Evolutionary conservation across 2,329 filamentous ascomycete species (phyloP), one percentile per base, ranked within the genome.

Genomic region (Beauveria brongniartii): DNA sequence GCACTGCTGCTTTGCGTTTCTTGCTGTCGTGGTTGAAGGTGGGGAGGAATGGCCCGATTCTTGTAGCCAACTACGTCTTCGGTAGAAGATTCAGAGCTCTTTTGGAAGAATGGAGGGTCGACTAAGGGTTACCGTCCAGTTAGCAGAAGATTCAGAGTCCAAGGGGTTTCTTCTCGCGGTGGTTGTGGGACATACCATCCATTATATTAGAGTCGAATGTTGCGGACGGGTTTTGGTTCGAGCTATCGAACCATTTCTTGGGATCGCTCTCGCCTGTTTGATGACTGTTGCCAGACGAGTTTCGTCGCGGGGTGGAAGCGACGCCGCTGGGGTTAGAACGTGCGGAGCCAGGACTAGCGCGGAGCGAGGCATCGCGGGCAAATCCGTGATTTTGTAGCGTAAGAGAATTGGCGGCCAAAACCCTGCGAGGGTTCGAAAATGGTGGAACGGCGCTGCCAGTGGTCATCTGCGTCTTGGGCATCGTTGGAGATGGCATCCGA

Each of bases 1-100:
- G 83, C 85, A 55, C 86, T 87, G 69, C 84, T 90, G 68, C 74
- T 83, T 22, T 73, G 82, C 3, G 75, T 74, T 43, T 70, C 62
- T 0, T 69, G 43, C 10, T 18, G 40, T 3, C 37, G 55, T 20
- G 24, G 53, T 48, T 50, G 67, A 4, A 73, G 72, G 8, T 71
- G 72, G 0, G 74, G 65, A 0, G 66, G 70, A 3, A 46, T 66
- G 20, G 63, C 67, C 53, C 64, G 64, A 37, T 69, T 63, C 64
- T 65, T 63, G 65, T 64, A 63, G 61, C 62, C 69, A 1, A 65
- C 64, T 34, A 69, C 67, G 1, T 77, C 80, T 63, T 81, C 81
- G 28, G 77, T 80, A 2, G 81, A 82, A 0, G 78, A 81, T 24
- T 81, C 80, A 0, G 77, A 78, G 58, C 79, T 77, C 63, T 78